Percentiles rank a stretch among this genome's conserved stretches.
phyloP scores from a whole-genome alignment of 805 yeast genomes.

The Kluyveromyces starmeri region DNA sequence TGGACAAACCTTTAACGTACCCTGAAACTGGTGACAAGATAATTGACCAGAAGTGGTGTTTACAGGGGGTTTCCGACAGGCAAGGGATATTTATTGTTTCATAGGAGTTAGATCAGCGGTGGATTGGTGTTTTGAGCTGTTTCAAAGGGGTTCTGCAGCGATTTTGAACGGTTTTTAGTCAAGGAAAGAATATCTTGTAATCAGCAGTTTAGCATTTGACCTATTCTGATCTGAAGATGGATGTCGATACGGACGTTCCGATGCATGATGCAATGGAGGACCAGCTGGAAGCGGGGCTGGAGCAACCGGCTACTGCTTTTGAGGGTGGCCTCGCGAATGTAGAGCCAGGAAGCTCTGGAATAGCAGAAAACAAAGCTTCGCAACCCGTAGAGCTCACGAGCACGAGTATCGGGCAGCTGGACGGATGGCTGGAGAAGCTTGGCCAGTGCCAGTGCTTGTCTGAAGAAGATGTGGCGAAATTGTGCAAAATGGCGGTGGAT shows the following conservation, averaged over 20 bases:
- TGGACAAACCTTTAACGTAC: too few species aligned
- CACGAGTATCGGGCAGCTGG: slow-evolving; percentile 57
- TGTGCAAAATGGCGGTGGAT: slow-evolving; percentile 88
- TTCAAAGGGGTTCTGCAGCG: too few species aligned
- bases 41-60: too few species aligned
- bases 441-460: slow-evolving; percentile 71
- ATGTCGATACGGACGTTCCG: slow-evolving; percentile 70
- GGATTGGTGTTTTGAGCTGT: too few species aligned
- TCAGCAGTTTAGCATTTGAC: too few species aligned
- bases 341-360: slow-evolving; percentile 30
- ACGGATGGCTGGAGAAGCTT: slow-evolving; percentile 78
- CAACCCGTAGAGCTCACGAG: slow-evolving; percentile 33
- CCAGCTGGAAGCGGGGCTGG: slow-evolving; percentile 33
- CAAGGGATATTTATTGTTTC: too few species aligned
- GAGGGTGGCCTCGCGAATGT: slow-evolving; percentile 13
- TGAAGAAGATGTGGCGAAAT: slow-evolving; percentile 68
- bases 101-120: too few species aligned
- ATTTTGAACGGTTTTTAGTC: too few species aligned
- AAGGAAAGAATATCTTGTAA: too few species aligned
- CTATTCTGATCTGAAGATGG: too few species aligned
- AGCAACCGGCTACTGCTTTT: slow-evolving; percentile 16
- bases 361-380: slow-evolving; percentile 32
- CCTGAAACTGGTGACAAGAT: too few species aligned
- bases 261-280: slow-evolving; percentile 63
- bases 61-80: too few species aligned